A percentile compares a stretch with the other conserved stretches of the same genome.
Conservation (phyloP, 208 protist species). For the Strigomonas culicis region DNA sequence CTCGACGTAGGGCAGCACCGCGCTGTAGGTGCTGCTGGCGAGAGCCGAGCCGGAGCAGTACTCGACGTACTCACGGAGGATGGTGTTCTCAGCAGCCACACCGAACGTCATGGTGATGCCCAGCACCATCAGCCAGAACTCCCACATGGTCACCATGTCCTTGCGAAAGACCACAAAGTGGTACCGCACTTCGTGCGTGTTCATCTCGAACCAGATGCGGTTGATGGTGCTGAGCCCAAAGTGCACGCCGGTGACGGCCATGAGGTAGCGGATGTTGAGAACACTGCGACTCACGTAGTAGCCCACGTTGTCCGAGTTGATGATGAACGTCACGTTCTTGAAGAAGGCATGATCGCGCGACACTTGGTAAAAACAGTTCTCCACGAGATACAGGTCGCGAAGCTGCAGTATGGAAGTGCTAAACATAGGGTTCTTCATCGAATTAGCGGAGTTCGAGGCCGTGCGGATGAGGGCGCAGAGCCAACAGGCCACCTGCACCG, state of each 20-base stretch:
- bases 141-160: slow-evolving; percentile 73
- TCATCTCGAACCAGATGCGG: slow-evolving; percentile 58
- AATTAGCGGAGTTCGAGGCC: slow-evolving; percentile 24
- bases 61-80: slow-evolving; percentile 58
- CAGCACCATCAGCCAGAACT: slow-evolving; percentile 59
- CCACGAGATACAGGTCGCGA: slow-evolving; percentile 20
- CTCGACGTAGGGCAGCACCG: slow-evolving; percentile 50
- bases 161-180: slow-evolving; percentile 84
- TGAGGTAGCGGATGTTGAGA: slow-evolving; percentile 66
- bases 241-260: slow-evolving; percentile 44
- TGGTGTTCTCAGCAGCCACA: slow-evolving; percentile 40
- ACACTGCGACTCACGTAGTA: slow-evolving; percentile 69
- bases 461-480: slow-evolving; percentile 53
- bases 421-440: slow-evolving; percentile 71
- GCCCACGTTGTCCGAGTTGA: slow-evolving; percentile 49
- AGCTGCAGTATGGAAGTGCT: slow-evolving; percentile 31
- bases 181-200: slow-evolving; percentile 72
- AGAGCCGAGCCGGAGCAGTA: slow-evolving; percentile 18
- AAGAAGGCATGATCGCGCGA: slow-evolving; percentile 44
- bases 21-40: slow-evolving; percentile 27
- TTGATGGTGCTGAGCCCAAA: slow-evolving; percentile 51
- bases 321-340: slow-evolving; percentile 33
- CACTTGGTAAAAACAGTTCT: slow-evolving; percentile 34
- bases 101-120: slow-evolving; percentile 40
- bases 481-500: slow-evolving; percentile 67